Evolutionary conservation across 169 alveolate species (phyloP), one percentile per base, ranked within the genome.

Genomic region (Sarcocystis neurona): DNA sequence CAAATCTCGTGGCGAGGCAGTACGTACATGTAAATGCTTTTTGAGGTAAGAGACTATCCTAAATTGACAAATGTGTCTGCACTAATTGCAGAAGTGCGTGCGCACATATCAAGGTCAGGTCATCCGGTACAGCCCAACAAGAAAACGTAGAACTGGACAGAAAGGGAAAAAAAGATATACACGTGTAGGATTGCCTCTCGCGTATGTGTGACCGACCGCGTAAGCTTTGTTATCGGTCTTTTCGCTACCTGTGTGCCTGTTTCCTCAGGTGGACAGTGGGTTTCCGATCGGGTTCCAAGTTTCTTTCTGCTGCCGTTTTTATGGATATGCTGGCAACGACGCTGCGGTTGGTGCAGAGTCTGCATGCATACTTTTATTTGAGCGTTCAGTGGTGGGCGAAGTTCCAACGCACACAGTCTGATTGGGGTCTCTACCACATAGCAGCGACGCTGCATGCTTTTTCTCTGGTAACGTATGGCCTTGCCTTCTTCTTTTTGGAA

Each of bases 311-410:
- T 50, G 97, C 97, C 56, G 97, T 93, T 47, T 92, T 96, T 0
- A 89, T 95, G 89, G 97, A 95, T 88, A 91, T 93, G 85, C 75
- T 95, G 37, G 91, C 97, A 23, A 91, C 95, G 37, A 87, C 93
- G 92, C 90, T 95, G 79, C 93, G 97, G 58, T 72, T 95, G 56
- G 95, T 93, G 30, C 96, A 94, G 94, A 95, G 90, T 85, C 58
- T 95, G 32, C 95, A 95, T 92, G 95, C 97, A 8, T 95, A 95
- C 79, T 91, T 91, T 90, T 95, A 93, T 91, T 91, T 95, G 96
- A 93, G 94, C 91, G 94, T 93, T 94, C 93, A 93, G 89, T 95
- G 97, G 97, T 94, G 97, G 97, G 95, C 97, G 44, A 85, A 93
- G 63, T 95, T 94, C 79, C 96, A 94, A 91, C 97, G 95, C 87